A percentile compares a stretch with the other conserved stretches of the same genome.
Evolutionary conservation across 148 eudicot genomes (phyloP).

Genomic region (Salicornia ramosissima): DNA sequence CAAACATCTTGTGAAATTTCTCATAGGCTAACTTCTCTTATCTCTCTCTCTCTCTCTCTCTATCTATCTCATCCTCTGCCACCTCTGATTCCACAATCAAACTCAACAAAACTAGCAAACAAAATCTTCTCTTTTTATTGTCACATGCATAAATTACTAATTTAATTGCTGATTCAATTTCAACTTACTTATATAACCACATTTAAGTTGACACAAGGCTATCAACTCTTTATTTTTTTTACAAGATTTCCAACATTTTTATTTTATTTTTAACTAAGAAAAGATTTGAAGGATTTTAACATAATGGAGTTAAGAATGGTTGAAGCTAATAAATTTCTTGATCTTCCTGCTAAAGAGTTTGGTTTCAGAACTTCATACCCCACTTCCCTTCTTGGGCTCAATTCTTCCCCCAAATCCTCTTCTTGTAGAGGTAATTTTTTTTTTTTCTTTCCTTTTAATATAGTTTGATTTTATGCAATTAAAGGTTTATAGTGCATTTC

Average conservation of each 20-base stretch:
- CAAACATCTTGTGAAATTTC: not conserved
- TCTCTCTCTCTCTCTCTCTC: not conserved
- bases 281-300: not conserved
- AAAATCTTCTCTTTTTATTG: not conserved
- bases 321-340: constrained; percentile 14
- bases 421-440: constrained; percentile 19
- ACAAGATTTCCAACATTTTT: too few species aligned
- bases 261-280: too few species aligned
- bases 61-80: too few species aligned
- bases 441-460: not conserved
- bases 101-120: not conserved
- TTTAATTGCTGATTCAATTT: not conserved
- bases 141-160: too few species aligned
- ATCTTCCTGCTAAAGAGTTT: constrained; percentile 8
- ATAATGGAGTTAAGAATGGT: constrained; percentile 26
- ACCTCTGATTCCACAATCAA: not conserved
- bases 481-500: not conserved
- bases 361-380: constrained; percentile 7
- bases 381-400: constrained; percentile 10
- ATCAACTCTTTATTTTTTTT: too few species aligned
- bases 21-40: not conserved
- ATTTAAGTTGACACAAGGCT: not conserved
- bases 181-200: not conserved
- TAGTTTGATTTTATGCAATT: not conserved
- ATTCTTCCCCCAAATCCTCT: constrained; percentile 16